phyloP scores from a whole-genome alignment of 768 basidiomycete species.

The Lyophyllum atratum region DNA sequence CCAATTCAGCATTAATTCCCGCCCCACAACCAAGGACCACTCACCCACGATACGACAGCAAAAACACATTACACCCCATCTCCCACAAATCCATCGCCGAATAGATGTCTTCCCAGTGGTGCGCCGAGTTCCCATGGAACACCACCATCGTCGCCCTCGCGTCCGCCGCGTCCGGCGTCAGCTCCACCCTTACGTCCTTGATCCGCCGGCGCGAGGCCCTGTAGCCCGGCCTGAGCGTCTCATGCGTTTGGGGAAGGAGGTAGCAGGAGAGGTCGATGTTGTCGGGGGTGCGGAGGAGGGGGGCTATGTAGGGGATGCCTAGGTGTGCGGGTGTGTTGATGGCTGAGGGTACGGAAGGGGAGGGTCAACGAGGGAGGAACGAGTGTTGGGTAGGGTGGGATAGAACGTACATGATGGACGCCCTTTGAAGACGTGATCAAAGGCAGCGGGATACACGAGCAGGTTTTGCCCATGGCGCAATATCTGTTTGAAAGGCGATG shows the following conservation, averaged over 20 bases:
- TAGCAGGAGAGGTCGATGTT: constrained; percentile 15
- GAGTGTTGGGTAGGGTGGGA: background rate
- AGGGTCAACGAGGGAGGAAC: background rate
- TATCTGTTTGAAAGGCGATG: background rate
- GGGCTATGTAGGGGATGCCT: constrained; percentile 14
- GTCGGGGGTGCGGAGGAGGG: constrained; percentile 15
- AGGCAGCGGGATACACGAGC: constrained; percentile 19
- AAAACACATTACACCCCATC: constrained; percentile 82
- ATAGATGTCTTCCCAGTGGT: constrained; percentile 73
- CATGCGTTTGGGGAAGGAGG: constrained; percentile 14
- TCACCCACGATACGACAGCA: constrained; percentile 87
- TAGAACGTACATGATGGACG: background rate
- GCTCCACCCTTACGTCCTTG: constrained; percentile 11
- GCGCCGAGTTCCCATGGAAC: constrained; percentile 85
- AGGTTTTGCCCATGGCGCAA: constrained; percentile 15
- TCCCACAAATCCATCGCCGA: constrained; percentile 65
- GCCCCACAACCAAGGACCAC: no score
- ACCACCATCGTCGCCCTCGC: constrained; percentile 76
- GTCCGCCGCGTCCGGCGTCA: constrained; percentile 17
- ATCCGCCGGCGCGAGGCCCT: background rate
- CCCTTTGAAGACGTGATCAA: background rate
- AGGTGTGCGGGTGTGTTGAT: constrained; percentile 2
- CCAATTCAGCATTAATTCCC: background rate
- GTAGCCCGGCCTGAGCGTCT: constrained; percentile 2
- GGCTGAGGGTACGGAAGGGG: background rate